Base-by-base conservation (phyloP, 1,284 basidiomycete species). In the Irpex rosettiformis region DNA sequence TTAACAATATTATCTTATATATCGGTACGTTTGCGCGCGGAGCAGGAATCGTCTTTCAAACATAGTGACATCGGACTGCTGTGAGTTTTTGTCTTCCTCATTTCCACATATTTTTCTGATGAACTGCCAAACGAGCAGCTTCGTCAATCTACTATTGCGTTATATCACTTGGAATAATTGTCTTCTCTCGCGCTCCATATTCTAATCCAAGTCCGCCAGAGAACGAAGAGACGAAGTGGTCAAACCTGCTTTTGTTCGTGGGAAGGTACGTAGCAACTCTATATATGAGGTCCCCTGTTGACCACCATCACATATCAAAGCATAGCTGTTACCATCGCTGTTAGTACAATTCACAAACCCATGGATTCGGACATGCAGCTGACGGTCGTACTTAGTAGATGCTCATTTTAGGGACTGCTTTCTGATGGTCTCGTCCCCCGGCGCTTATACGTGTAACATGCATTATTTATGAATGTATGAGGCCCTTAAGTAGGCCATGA, bases 381-480 rank as follows among this genome's bases (percentile, higher is more conserved):
- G 33, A 37, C 33, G 33, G 16, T 16, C 33, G 16, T 16, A 37
- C n/a, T n/a, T n/a, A n/a, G n/a, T n/a, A n/a, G n/a, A 37, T 16
- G 33, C 33, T 6, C 33, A 7, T 4, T 48, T 25, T 48, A 67
- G 65, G 66, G 62, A 2, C 48, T 66, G 4, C 57, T 64, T 16
- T 68, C 66, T 10, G 66, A 68, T 55, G 63, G 65, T 43, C 65
- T 64, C 21, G 37, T 68, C 10, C 65, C 60, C 11, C 67, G 67
- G 67, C 63, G 66, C 7, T 68, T 66, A 53, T 65, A 65, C 55
- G 52, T 66, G n/a, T n/a, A n/a, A n/a, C n/a, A n/a, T n/a, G n/a
- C n/a, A n/a, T n/a, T n/a, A n/a, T n/a, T n/a, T n/a, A n/a, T n/a
- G n/a, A n/a, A n/a, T n/a, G n/a, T n/a, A n/a, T n/a, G n/a, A n/a